Evolutionary conservation across 169 alveolate genomes (phyloP), one percentile per base, ranked within the genome.

Genomic region (Plasmodium malariae): DNA sequence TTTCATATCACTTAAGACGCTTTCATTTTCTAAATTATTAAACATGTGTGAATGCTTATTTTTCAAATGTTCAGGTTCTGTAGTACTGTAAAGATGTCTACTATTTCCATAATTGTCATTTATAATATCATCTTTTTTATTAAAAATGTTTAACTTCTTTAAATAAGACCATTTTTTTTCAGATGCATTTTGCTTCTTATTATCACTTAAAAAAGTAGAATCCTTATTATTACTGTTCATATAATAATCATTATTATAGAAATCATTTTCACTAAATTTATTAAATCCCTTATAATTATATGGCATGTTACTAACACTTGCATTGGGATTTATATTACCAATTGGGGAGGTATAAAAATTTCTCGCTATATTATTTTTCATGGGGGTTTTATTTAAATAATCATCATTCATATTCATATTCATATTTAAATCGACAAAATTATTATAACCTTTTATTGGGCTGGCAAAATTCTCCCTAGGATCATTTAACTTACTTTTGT

Each of bases 81-180:
- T 19, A 65, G 63, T 24, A 40, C 26, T 80, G 43, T 48, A 65
- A 17, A 19, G 9, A 65, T 65, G n/a, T 28, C 60, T 80, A 40
- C 21, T 34, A 43, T 34, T 48, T 11, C 30, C 28, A 19, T 11
- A 9, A 17, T 55, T 51, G 37, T 80, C 54, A 28, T 40, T 48
- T 21, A 43, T n/a, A 19, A 36, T 34, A 21, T 76, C 76, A 49
- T 76, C 80, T 32, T 63, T 80, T 80, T 43, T 36, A 37, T 36
- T 67, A 67, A 67, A 65, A 48, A 80, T 49, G 19, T 80, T 80
- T 67, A 80, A 48, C 49, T 80, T 80, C 45, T 65, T 80, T 40
- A 80, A 59, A 59, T 80, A 80, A 30, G 78, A 45, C 90, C 90
- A 80, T 17, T 65, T 80, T 28, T 67, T 80, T n/a, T 67, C 80